Base-by-base conservation (phyloP, 78 protist genomes). In the Dictyostelium firmibasis region DNA sequence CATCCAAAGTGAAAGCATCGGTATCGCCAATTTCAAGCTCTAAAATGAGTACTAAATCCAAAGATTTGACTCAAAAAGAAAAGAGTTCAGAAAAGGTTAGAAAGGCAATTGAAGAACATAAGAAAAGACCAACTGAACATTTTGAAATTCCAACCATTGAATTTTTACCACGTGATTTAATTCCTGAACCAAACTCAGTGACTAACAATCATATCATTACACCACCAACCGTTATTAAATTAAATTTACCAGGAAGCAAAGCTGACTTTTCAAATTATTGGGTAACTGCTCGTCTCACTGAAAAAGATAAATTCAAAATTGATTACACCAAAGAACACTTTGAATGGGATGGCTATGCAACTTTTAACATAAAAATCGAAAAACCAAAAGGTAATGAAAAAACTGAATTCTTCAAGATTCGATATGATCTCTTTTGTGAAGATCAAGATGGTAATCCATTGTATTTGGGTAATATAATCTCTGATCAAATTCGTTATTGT, bases 221-320 rank as follows among this genome's bases (percentile, higher is more conserved):
- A 77, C 83, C 83, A 38, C 83, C 83, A 35, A 77, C 83, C 2
- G 79, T 72, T 3, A 72, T 72, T 33, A 72, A 33, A 72, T 72
- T 72, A 72, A 72, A 72, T 72, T 72, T 72, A 72, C 79, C 79
- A 72, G 14, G 11, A 29, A 35, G 25, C 16, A 33, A 33, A 27
- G 11, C 79, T 9, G 79, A 72, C 20, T 72, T 33, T 18, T 72
- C 79, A 27, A 72, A 72, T 8, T 72, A 29, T 33, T 72, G 79
- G 79, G 79, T 72, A 11, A 72, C 79, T 27, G 79, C 79, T 4
- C 79, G 79, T 72, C 33, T 72, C 29, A 72, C 79, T 33, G 79
- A 72, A 33, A 72, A 72, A 20, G 79, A 72, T 72, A 72, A 72
- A 72, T 72, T 72, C 79, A 72, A 72, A 72, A 72, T 72, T 9